Base-by-base conservation (phyloP, 176 grass and related monocot species). In the Ensete glaucum region DNA sequence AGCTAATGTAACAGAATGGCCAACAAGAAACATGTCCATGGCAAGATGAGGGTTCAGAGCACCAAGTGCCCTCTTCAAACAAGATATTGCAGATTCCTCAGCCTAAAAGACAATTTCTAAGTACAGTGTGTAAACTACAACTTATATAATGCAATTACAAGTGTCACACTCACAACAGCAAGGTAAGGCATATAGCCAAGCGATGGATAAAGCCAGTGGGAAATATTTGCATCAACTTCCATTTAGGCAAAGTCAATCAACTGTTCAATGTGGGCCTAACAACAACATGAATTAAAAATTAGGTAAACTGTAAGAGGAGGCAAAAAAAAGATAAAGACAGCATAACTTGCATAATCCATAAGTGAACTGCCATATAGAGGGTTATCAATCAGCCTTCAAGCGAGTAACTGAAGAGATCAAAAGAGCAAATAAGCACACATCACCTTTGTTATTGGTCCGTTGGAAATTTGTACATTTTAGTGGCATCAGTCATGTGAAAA, bases 351-450 rank as follows among this genome's bases (percentile, higher is more conserved):
- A 81, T 92, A 88, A 86, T 96, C 92, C 68, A 89, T 82, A 19
- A 86, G 78, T 62, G 87, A 96, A 82, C 83, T 92, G 71, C 92
- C 89, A 55, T 84, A 89, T 25, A 96, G 87, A 66, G 85, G 80
- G 51, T 76, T 96, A 67, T 90, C 83, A 69, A 67, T 90, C 83
- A 69, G 67, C 81, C 85, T 92, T 90, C 80, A 77, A 79, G 67
- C 82, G 83, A 77, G 89, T 71, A 75, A 96, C 89, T 96, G 56
- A 34, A 85, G 14, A n/a, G 63, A 50, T 22, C 65, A 58, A 70
- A 69, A 50, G 20, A 81, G 22, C 62, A 8, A 78, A 80, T 20
- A 20, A 27, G 34, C 5, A 43, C 34, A 43, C 34, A 43, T 43
- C 34, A 43, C 34, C 34, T 43, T 43, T 43, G 34, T 43, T 43